Evolutionary conservation across 23 red algal species (phyloP).

Genomic region (Porphyridium purpureum): DNA sequence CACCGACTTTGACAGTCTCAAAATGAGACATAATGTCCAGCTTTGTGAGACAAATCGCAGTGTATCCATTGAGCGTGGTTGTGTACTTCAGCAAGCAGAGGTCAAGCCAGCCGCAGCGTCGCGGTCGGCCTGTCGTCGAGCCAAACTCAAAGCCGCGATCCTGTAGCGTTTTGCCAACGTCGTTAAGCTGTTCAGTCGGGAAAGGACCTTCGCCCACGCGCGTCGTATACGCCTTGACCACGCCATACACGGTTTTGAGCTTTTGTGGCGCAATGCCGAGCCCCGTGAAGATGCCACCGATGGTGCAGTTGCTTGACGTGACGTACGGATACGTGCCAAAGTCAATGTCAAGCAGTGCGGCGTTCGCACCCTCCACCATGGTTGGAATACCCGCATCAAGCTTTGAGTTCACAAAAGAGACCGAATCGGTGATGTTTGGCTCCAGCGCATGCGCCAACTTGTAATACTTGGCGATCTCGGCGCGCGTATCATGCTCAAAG

Average conservation of each 20-base stretch:
- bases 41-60: conserved; percentile 69
- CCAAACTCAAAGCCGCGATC: conserved; percentile 79
- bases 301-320: conserved; percentile 85
- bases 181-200: conserved; percentile 63
- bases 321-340: conserved; percentile 98
- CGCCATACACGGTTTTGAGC: conserved; percentile 41
- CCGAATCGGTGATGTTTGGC: conserved; percentile 64
- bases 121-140: conserved; percentile 64
- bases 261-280: conserved; percentile 52
- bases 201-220: conserved; percentile 91
- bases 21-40: conserved; percentile 85
- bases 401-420: conserved; percentile 14
- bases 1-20: conserved; percentile 62
- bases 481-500: conserved; percentile 70
- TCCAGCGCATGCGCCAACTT: conserved; percentile 51
- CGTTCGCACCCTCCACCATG: conserved; percentile 90
- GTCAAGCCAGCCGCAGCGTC: conserved; percentile 94
- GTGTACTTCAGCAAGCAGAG: conserved; percentile 81
- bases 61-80: conserved; percentile 73
- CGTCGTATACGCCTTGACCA: conserved; percentile 97
- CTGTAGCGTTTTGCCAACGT: conserved; percentile 48
- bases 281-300: conserved; percentile 76
- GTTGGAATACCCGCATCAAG: background rate
- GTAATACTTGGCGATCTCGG: conserved; percentile 84
- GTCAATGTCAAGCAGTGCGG: conserved; percentile 90